Conservation (phyloP, 164 flowering plant species). For the Vitis rupestris region DNA sequence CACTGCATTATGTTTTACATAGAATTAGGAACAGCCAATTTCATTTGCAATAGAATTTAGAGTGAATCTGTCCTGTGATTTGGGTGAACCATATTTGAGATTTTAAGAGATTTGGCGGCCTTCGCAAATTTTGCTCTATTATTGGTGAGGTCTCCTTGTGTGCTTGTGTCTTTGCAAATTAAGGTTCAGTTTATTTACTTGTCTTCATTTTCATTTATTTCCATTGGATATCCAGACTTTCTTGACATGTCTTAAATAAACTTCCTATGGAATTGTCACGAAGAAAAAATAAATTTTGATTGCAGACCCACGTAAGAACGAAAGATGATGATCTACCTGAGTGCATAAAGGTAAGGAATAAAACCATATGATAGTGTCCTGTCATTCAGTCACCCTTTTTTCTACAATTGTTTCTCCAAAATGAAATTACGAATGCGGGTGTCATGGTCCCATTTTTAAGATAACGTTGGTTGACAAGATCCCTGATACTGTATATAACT, state of each 20-base stretch:
- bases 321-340: conserved; percentile 63
- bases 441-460: background rate
- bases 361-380: background rate
- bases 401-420: background rate
- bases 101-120: too few relatives aligned
- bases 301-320: conserved; percentile 80
- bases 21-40: background rate
- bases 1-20: background rate
- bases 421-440: background rate
- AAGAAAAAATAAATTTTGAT: background rate
- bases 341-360: conserved; percentile 62
- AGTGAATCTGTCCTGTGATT: too few relatives aligned
- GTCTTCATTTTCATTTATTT: too few relatives aligned
- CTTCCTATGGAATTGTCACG: too few relatives aligned
- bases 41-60: too few relatives aligned
- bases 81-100: too few relatives aligned
- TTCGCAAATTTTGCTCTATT: too few relatives aligned
- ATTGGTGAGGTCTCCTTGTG: too few relatives aligned
- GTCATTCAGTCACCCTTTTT: background rate
- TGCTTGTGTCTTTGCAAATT: too few relatives aligned
- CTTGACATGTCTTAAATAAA: background rate
- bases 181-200: too few relatives aligned
- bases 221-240: background rate
- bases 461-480: background rate
- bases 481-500: background rate